These are phyloP conservation scores for Clarireedia paspali DNA, from an alignment of 2,329 filamentous ascomycete genomes.

Conservation along the genomic window DNA sequence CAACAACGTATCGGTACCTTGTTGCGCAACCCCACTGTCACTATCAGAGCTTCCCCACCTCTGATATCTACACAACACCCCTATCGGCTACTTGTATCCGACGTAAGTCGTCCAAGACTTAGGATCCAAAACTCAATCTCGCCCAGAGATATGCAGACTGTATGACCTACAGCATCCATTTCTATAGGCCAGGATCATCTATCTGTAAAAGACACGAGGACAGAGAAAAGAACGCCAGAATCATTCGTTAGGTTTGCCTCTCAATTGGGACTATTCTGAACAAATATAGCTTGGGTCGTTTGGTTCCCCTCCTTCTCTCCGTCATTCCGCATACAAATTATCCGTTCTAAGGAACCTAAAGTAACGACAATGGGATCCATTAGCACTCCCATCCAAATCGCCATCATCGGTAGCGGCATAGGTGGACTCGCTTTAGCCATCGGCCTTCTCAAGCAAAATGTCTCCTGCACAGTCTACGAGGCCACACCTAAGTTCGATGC, in stretches of 20 bases:
- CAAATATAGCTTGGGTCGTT: too few relatives aligned
- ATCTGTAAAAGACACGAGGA: background rate
- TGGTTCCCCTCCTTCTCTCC: too few relatives aligned
- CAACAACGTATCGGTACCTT: background rate
- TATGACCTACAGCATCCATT: background rate
- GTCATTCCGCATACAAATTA: background rate
- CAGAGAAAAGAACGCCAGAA: too few relatives aligned
- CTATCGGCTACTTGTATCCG: background rate
- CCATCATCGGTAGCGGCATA: conserved; percentile 18
- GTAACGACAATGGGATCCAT: background rate
- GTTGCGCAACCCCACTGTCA: background rate
- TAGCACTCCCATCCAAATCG: background rate
- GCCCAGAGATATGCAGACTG: background rate
- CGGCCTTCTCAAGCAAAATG: conserved; percentile 13
- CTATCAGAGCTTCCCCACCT: background rate
- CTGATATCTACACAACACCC: too few relatives aligned
- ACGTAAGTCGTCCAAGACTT: background rate
- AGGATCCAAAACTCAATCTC: background rate
- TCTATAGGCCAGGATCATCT: background rate
- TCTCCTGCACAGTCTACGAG: conserved; percentile 15
- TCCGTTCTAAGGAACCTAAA: background rate
- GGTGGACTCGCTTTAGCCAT: conserved; percentile 18
- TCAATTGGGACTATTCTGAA: too few relatives aligned
- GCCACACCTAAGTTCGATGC: conserved; percentile 15
- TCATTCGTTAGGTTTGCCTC: too few relatives aligned